Base-by-base conservation (phyloP, 352 stramenopile species). In the Pythium plurisporium region DNA sequence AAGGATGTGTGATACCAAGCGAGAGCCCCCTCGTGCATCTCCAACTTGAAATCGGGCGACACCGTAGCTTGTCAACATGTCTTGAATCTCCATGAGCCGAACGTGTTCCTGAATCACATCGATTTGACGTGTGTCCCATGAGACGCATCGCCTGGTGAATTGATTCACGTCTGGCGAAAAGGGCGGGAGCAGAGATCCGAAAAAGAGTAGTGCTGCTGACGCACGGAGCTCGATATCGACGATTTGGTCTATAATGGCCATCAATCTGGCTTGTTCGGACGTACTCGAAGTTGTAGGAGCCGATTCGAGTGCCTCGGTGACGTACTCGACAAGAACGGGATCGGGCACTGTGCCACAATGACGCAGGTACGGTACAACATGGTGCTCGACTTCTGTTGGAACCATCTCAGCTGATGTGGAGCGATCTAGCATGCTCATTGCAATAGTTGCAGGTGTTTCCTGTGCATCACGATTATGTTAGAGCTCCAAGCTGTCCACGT, bases 381-480 rank as follows among this genome's bases (percentile, higher is more conserved):
- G 79, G 14, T 63, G 30, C 10, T 70, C 41, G 19, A 89, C 69
- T 49, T 76, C 74, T 3, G 49, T 40, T 27, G 37, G 44, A 14
- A 88, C 55, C 23, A 48, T 59, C 3, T 73, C 70, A 2, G 74
- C 50, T 2, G 75, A 71, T 8, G 58, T 46, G 5, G 70, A 65
- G 17, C 81, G 81, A 56, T 86, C 79, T 12, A 91, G 58, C 73
- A 91, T 88, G 41, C 76, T 84, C 81, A 88, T 85, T 5, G 79
- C 81, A 41, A 91, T 91, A 19, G 74, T 79, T 23, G 66, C 56
- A 3, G 81, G 73, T 0, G 76, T 87, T 64, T 91, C 62, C 62
- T 74, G 26, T 34, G 30, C 0, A 58, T 27, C 14, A 64, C 56
- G 37, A 26, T 52, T 31, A n/a, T n/a, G n/a, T n/a, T n/a, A n/a